A percentile compares a stretch with the other conserved stretches of the same genome.
These are phyloP conservation scores for Fusarium annulatum DNA, from an alignment of 2,329 filamentous ascomycete species.

Conservation along the genomic window DNA sequence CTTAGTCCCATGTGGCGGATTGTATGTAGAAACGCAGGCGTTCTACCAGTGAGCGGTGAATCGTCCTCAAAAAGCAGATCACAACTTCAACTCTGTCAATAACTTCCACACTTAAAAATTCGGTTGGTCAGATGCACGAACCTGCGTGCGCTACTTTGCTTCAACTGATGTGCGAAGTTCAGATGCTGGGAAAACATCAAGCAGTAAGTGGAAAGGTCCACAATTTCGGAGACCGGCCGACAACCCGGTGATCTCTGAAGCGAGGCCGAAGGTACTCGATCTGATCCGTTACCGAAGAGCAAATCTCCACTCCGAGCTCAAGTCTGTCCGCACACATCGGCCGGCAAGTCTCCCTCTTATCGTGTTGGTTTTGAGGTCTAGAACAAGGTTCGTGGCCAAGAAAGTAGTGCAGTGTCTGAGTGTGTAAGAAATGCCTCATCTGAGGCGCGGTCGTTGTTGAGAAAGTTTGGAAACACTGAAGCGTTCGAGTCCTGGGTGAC, in stretches of 20 bases:
- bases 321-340: conserved; percentile 8
- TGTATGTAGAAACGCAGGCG: not conserved
- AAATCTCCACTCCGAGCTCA: conserved; percentile 25
- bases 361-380: not conserved
- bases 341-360: conserved; percentile 14
- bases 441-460: not conserved
- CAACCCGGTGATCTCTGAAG: conserved; percentile 1
- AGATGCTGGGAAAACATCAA: not conserved
- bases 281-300: conserved; percentile 36
- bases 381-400: conserved; percentile 31
- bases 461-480: not conserved
- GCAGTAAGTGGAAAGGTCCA: conserved; percentile 14
- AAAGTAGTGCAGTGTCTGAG: not conserved
- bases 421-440: conserved; percentile 31
- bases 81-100: not conserved
- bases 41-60: conserved; percentile 4
- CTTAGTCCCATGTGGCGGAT: conserved; percentile 3
- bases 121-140: conserved; percentile 10
- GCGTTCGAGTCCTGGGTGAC: not conserved
- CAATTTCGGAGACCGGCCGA: conserved; percentile 15
- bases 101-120: conserved; percentile 31
- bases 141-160: conserved; percentile 17
- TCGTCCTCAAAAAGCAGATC: not conserved
- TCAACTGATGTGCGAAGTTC: not conserved
- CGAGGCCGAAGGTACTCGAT: conserved; percentile 20